phyloP scores from a whole-genome alignment of 257 asterid species.

The Apocynum venetum region DNA sequence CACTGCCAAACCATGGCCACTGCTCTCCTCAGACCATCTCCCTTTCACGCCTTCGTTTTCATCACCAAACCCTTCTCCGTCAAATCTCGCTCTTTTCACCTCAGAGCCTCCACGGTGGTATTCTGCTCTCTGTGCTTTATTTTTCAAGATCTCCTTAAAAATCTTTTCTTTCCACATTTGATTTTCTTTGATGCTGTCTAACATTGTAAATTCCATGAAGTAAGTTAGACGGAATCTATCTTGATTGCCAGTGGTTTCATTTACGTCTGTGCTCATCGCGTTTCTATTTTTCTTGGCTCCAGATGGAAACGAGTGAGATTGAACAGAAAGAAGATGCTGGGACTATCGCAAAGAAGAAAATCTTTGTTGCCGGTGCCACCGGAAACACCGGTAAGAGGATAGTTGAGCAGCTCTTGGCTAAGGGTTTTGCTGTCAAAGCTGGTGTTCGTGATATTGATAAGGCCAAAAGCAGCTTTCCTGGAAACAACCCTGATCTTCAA shows the following conservation, averaged over 20 bases:
- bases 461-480: slow-evolving; percentile 64
- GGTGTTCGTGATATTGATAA: slow-evolving; percentile 83
- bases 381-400: slow-evolving; percentile 94
- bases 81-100: slow-evolving; percentile 23
- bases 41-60: slow-evolving; percentile 22
- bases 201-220: not conserved
- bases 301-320: slow-evolving; percentile 71
- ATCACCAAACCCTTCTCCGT: slow-evolving; percentile 22
- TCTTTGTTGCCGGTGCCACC: slow-evolving; percentile 91
- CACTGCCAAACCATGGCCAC: slow-evolving; percentile 23
- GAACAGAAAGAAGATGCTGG: slow-evolving; percentile 38
- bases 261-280: not conserved
- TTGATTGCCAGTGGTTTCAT: not conserved
- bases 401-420: slow-evolving; percentile 84
- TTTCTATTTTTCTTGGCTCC: slow-evolving; percentile 19
- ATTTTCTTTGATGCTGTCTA: not conserved
- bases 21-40: slow-evolving; percentile 36
- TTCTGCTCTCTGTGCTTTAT: not conserved
- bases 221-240: not conserved
- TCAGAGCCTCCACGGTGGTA: slow-evolving; percentile 42
- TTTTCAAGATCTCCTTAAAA: not conserved
- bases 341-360: slow-evolving; percentile 45
- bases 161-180: not conserved
- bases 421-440: slow-evolving; percentile 87
- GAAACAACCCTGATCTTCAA: slow-evolving; percentile 62